phyloP scores from a whole-genome alignment of 352 stramenopile species.

The Hyaloperonospora arabidopsidis region DNA sequence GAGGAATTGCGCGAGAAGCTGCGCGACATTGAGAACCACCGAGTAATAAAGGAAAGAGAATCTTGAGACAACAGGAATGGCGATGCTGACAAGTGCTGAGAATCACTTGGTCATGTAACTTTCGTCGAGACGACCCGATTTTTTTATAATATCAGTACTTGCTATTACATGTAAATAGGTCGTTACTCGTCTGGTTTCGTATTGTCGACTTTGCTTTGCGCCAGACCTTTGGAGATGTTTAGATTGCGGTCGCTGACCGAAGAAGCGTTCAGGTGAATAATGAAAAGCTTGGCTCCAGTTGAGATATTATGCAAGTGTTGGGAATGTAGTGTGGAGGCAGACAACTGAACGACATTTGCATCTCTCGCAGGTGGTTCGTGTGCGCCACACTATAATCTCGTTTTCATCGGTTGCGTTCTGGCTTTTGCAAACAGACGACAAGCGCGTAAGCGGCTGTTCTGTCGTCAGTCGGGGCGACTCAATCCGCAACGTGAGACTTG shows the following conservation, averaged over 20 bases:
- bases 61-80: conserved; percentile 2
- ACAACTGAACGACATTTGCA: too few species aligned
- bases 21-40: conserved; percentile 39
- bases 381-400: not conserved
- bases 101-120: conserved; percentile 3
- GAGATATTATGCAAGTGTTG: too few species aligned
- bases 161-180: too few species aligned
- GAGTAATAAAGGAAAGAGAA: conserved; percentile 15
- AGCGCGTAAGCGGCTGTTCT: not conserved
- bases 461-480: conserved; percentile 16
- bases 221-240: too few species aligned
- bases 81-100: not conserved
- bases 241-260: too few species aligned
- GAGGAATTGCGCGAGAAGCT: conserved; percentile 64
- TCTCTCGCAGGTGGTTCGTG: too few species aligned
- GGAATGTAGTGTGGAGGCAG: too few species aligned
- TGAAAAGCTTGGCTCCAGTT: too few species aligned
- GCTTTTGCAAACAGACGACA: not conserved
- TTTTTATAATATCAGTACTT: not conserved
- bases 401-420: not conserved
- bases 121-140: not conserved
- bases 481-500: conserved; percentile 3
- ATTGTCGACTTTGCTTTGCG: too few species aligned
- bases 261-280: too few species aligned
- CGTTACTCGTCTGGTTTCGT: not conserved